These are phyloP conservation scores for Termitomyces sp. DNA, from an alignment of 768 basidiomycete species.

Conservation along the genomic window DNA sequence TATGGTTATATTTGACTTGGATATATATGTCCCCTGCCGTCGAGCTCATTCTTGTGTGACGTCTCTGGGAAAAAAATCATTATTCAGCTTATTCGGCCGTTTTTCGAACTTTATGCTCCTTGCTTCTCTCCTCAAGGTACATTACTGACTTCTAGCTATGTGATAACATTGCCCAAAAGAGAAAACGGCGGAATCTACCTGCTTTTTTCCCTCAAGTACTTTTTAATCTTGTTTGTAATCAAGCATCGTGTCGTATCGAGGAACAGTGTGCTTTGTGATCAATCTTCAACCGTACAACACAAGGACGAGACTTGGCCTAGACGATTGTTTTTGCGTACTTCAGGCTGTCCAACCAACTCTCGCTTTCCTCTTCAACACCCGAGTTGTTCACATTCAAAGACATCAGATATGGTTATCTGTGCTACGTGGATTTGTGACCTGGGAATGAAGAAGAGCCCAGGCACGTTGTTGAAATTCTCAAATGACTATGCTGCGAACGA, in stretches of 20 bases:
- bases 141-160: background rate
- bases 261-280: background rate
- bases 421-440: background rate
- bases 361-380: background rate
- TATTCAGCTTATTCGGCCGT: background rate
- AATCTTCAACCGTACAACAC: background rate
- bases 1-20: background rate
- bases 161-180: background rate
- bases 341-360: background rate
- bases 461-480: background rate
- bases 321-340: background rate
- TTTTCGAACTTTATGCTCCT: background rate
- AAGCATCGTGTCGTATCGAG: background rate
- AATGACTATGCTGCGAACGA: background rate
- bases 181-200: background rate
- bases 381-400: background rate
- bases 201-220: background rate
- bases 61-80: background rate
- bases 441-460: background rate
- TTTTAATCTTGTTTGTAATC: background rate
- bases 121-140: background rate
- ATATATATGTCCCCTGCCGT: background rate
- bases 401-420: background rate
- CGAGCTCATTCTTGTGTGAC: background rate
- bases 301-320: background rate